Evolutionary conservation across 768 basidiomycete species (phyloP).

Genomic region (Mycena haematopus): DNA sequence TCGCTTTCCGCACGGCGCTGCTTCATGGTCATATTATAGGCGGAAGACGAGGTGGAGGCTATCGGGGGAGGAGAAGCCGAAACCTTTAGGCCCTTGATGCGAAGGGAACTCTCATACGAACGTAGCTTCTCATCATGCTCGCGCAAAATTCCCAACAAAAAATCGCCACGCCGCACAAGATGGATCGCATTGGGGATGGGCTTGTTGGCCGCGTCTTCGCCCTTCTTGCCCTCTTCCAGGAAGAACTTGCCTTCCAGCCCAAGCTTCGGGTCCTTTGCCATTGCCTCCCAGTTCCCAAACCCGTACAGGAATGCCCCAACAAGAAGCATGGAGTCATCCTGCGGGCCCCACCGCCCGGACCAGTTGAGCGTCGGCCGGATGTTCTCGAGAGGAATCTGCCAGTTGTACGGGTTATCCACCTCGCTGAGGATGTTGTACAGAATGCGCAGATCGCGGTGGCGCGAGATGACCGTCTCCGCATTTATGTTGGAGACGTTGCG

Average conservation of each 20-base stretch:
- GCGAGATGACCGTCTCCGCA: slow-evolving; percentile 93
- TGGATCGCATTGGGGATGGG: slow-evolving; percentile 98
- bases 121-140: slow-evolving; percentile 92
- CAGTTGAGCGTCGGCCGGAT: slow-evolving; percentile 95
- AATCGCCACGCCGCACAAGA: slow-evolving; percentile 96
- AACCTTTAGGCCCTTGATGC: slow-evolving; percentile 72
- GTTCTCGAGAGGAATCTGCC: slow-evolving; percentile 90
- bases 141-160: slow-evolving; percentile 80
- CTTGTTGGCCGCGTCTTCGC: slow-evolving; percentile 80
- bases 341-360: slow-evolving; percentile 93
- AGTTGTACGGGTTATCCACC: slow-evolving; percentile 75
- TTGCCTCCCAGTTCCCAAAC: slow-evolving; percentile 96
- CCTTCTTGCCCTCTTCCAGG: slow-evolving; percentile 97
- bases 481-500: slow-evolving; percentile 93
- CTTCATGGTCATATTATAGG: slow-evolving; percentile 65
- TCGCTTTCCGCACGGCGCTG: slow-evolving; percentile 81
- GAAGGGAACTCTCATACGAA: slow-evolving; percentile 83
- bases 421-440: slow-evolving; percentile 82
- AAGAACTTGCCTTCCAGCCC: slow-evolving; percentile 93
- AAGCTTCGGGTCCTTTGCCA: slow-evolving; percentile 86
- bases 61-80: slow-evolving; percentile 80
- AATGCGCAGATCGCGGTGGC: slow-evolving; percentile 87
- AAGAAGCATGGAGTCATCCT: slow-evolving; percentile 93
- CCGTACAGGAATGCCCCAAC: slow-evolving; percentile 94
- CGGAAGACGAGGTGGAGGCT: slow-evolving; percentile 72